Evolutionary conservation across 2,329 filamentous ascomycete species (phyloP), one percentile per base, ranked within the genome.

Genomic region (Orbilia ellipsospora): DNA sequence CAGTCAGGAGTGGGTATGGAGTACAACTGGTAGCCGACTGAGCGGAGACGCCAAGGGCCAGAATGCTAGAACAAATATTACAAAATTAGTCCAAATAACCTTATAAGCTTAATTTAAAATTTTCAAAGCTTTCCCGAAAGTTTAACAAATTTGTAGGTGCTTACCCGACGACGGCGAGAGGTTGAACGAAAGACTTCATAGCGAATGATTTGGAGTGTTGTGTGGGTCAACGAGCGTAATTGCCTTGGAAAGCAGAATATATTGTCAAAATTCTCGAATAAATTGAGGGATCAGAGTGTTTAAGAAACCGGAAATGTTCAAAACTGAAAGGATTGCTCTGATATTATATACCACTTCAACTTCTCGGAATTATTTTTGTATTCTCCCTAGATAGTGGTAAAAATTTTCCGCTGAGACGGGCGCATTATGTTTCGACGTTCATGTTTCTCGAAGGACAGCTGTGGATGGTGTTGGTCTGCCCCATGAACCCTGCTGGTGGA

Each of bases 111-210:
- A 26, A 44, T 44, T 16, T 18, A 45, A 52, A 45, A 52, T 44
- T 26, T 48, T 7, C 13, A 44, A 65, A 42, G 36, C 1, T 8
- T n/a, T 23, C 31, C 26, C 23, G 23, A 15, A 23, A n/a, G 44
- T 12, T 18, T 48, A 48, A 13, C 13, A 15, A 55, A 55, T 31
- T 1, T 8, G 23, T 28, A 18, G 13, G 2, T 40, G 8, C 65
- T 50, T 62, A 69, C 65, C 50, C n/a, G 7, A 56, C 6, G n/a
- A 45, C 42, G 6, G 23, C 56, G 40, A 56, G 8, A 4, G 48
- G 16, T 7, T 31, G 8, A 69, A 23, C 13, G 36, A 62, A 69
- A 5, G 56, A 50, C 57, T 69, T 69, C 65, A 69, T 69, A 0
- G 20, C 48, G 40, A 20, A 36, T 31, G 20, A 36, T 55, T 55